Evolutionary conservation across 1,139 yeast genomes (phyloP).

Genomic region (Suhomyces atakaporum): DNA sequence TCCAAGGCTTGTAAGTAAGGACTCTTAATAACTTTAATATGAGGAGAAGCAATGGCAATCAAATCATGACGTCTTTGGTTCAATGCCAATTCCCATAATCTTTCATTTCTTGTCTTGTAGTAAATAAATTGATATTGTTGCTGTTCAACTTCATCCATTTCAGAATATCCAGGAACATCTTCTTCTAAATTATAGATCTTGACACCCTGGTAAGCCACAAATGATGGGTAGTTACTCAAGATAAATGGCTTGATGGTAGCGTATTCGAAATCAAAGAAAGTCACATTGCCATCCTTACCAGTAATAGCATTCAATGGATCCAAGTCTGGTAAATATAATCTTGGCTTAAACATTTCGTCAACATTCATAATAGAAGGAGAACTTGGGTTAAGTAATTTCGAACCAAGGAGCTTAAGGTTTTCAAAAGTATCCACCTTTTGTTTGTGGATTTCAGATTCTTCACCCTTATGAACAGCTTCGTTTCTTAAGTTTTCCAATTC

Average conservation of each 20-base stretch:
- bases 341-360: constrained; percentile 66
- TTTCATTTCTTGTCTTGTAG: constrained; percentile 87
- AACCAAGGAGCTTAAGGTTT: constrained; percentile 56
- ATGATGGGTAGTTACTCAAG: constrained; percentile 75
- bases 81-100: constrained; percentile 78
- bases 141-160: constrained; percentile 69
- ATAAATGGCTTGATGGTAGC: constrained; percentile 79
- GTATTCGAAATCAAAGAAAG: constrained; percentile 80
- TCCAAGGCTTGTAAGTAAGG: constrained; percentile 70
- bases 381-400: constrained; percentile 52
- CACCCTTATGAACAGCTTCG: constrained; percentile 7
- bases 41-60: constrained; percentile 79
- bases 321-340: constrained; percentile 77
- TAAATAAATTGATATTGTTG: constrained; percentile 84
- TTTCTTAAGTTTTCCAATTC: constrained; percentile 61
- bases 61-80: constrained; percentile 65
- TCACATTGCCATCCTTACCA: constrained; percentile 39
- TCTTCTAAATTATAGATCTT: constrained; percentile 73
- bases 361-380: constrained; percentile 59
- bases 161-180: constrained; percentile 71
- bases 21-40: constrained; percentile 63
- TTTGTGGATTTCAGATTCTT: constrained; percentile 31
- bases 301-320: constrained; percentile 85
- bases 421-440: constrained; percentile 60
- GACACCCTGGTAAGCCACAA: constrained; percentile 84